Percentiles rank a stretch among this genome's conserved stretches.
These are phyloP conservation scores for Asterionellopsis glacialis DNA, from an alignment of 108 stramenopile species.

Conservation along the genomic window DNA sequence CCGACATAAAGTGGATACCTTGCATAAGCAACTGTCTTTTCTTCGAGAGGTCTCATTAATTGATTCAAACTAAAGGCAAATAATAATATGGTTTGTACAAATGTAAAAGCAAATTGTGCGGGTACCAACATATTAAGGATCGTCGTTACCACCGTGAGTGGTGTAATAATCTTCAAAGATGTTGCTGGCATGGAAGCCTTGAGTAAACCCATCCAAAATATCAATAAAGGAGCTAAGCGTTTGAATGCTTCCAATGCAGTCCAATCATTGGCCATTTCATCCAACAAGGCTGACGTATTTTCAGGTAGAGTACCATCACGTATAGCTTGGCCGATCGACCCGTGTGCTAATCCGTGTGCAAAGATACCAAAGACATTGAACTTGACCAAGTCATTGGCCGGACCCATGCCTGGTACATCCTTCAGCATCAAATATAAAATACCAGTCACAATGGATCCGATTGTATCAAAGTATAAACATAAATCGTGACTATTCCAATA, in stretches of 20 bases:
- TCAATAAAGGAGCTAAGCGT: background rate
- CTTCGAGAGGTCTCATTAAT: conserved; percentile 7
- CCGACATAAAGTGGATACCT: conserved; percentile 13
- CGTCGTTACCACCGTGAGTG: background rate
- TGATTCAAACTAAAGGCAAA: conserved; percentile 19
- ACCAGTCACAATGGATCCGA: background rate
- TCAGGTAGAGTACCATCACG: background rate
- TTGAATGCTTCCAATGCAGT: background rate
- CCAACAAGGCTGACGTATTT: too few relatives aligned
- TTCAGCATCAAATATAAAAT: background rate
- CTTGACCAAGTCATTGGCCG: background rate
- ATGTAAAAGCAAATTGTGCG: conserved; percentile 12
- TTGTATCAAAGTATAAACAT: background rate
- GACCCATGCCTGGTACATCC: background rate
- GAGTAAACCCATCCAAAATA: conserved; percentile 17
- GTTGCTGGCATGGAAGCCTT: conserved; percentile 12
- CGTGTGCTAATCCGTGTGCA: conserved; percentile 21
- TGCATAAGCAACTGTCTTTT: conserved; percentile 19
- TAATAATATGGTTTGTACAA: conserved; percentile 21
- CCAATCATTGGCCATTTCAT: conserved; percentile 4
- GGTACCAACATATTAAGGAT: background rate
- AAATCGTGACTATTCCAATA: background rate
- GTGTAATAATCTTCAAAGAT: background rate
- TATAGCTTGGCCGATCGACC: conserved; percentile 5
- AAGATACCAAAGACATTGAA: conserved; percentile 10